Percentiles rank a stretch among this genome's conserved stretches.
These are phyloP conservation scores for Sonneratia alba DNA, from an alignment of 345 rosid genomes.

Conservation along the genomic window DNA sequence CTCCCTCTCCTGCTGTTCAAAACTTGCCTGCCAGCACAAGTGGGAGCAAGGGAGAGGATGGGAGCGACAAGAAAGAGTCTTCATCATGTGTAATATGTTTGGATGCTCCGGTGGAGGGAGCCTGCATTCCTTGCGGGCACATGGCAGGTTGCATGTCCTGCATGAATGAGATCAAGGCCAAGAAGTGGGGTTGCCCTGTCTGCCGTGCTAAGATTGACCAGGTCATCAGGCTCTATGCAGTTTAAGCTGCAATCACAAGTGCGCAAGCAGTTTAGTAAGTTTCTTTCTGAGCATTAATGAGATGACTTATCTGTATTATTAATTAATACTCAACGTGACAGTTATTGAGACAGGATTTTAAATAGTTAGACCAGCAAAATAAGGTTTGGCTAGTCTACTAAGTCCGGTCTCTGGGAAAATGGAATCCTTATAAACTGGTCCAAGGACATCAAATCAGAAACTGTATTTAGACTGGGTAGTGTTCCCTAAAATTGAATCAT, in stretches of 20 bases:
- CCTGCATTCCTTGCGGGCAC: constrained; percentile 97
- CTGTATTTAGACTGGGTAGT: not conserved
- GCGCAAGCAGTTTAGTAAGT: constrained; percentile 5
- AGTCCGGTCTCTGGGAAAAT: not conserved
- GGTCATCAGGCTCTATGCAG: constrained; percentile 64
- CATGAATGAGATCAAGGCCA: constrained; percentile 67
- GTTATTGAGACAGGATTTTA: not conserved
- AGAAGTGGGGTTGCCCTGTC: constrained; percentile 92
- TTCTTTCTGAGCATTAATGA: not conserved
- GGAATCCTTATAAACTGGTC: not conserved
- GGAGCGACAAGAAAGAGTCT: constrained; percentile 9
- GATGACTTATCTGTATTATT: not conserved
- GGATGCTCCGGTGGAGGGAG: constrained; percentile 92
- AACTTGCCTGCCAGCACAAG: constrained; percentile 12
- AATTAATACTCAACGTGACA: not conserved
- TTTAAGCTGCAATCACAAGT: constrained; percentile 24
- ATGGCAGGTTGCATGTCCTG: constrained; percentile 96
- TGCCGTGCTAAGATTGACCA: constrained; percentile 84
- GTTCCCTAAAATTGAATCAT: not conserved
- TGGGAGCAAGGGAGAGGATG: constrained; percentile 41
- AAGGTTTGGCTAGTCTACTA: not conserved
- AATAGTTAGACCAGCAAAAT: not conserved
- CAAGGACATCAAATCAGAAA: not conserved
- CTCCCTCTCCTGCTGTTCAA: constrained; percentile 20
- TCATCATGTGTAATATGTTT: constrained; percentile 68